Evolutionary conservation across 2,329 filamentous ascomycete species (phyloP).

Genomic region (Phymatotrichopsis omnivora): DNA sequence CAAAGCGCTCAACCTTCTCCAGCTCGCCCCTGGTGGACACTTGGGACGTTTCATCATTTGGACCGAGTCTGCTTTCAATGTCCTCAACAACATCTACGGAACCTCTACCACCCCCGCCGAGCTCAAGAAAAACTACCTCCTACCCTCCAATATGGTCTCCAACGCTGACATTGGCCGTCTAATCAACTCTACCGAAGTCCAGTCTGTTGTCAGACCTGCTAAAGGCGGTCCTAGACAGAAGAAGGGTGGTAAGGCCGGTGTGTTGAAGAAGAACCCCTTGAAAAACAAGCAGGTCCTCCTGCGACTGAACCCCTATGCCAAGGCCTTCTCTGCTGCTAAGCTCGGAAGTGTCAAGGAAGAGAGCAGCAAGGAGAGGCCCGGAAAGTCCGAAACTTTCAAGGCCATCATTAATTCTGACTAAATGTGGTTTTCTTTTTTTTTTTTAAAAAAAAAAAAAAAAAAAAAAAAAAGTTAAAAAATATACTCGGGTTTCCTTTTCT

Average conservation of each 20-base stretch:
- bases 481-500: too few species aligned
- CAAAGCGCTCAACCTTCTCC: conserved; percentile 94
- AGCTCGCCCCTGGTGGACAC: conserved; percentile 97
- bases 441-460: conserved; percentile 21
- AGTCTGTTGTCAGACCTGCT: conserved; percentile 85
- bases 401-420: conserved; percentile 23
- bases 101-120: conserved; percentile 78
- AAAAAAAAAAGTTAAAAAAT: too few species aligned
- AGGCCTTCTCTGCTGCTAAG: conserved; percentile 78
- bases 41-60: conserved; percentile 98
- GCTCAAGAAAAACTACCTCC: conserved; percentile 98
- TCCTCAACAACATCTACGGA: conserved; percentile 94
- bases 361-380: conserved; percentile 42
- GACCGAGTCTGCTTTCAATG: conserved; percentile 93
- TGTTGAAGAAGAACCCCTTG: conserved; percentile 99
- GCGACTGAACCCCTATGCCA: conserved; percentile 95
- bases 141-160: conserved; percentile 82
- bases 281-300: conserved; percentile 98
- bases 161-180: conserved; percentile 94
- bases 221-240: conserved; percentile 86
- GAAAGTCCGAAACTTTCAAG: conserved; percentile 44
- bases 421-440: conserved; percentile 7
- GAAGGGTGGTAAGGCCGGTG: conserved; percentile 67
- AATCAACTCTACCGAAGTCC: conserved; percentile 98
- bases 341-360: conserved; percentile 59